Conservation (phyloP, 2,329 filamentous ascomycete species). For the Ophiocordyceps sinensis region DNA sequence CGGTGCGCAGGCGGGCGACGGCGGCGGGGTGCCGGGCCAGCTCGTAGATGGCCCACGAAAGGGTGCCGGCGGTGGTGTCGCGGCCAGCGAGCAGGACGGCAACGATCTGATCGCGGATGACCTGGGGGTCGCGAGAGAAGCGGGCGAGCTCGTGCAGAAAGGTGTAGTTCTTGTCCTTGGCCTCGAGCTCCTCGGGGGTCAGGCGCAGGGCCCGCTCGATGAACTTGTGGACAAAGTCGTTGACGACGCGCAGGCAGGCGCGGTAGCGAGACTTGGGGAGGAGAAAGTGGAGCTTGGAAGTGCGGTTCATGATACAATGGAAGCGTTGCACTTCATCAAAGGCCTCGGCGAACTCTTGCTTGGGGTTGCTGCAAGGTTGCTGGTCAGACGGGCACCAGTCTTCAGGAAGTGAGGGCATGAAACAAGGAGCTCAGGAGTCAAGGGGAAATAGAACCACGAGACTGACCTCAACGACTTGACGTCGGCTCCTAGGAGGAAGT, state of each 20-base stretch:
- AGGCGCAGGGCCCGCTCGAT: constrained; percentile 62
- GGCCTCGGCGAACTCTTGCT: constrained; percentile 59
- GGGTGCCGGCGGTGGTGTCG: constrained; percentile 72
- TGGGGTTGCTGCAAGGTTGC: constrained; percentile 29
- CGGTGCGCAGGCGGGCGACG: constrained; percentile 53
- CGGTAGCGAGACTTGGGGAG: constrained; percentile 54
- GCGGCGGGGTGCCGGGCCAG: constrained; percentile 55
- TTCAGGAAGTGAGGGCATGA: too few species aligned
- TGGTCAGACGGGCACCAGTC: background rate
- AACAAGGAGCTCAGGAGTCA: background rate
- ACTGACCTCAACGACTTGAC: constrained; percentile 45
- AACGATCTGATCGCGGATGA: constrained; percentile 74
- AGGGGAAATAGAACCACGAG: background rate
- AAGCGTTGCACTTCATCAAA: constrained; percentile 67
- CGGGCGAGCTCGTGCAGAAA: constrained; percentile 76
- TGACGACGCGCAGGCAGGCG: constrained; percentile 49
- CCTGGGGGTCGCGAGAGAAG: constrained; percentile 57
- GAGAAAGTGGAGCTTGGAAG: constrained; percentile 46
- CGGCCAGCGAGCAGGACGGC: constrained; percentile 71
- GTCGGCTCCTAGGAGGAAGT: constrained; percentile 70
- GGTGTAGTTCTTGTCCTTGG: constrained; percentile 61
- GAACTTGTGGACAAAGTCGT: constrained; percentile 62
- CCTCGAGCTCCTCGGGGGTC: constrained; percentile 57
- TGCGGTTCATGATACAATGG: constrained; percentile 51
- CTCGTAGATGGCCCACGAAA: constrained; percentile 76